Evolutionary conservation across 148 eudicot species (phyloP), one percentile per base, ranked within the genome.

Genomic region (Beta vulgaris): DNA sequence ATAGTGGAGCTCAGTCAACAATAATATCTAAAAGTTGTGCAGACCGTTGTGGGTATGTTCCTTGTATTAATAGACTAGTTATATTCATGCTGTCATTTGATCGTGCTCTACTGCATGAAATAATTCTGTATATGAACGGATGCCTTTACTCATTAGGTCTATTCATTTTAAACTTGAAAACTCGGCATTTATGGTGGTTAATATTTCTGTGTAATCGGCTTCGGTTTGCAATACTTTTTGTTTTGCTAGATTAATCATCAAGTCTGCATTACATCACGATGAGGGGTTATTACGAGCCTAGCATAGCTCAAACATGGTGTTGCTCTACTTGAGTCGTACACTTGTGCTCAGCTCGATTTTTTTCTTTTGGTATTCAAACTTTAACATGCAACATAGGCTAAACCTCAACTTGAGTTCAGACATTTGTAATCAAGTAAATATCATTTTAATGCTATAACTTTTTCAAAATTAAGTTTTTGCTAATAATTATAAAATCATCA

Each of bases 1-100:
- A 92, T 77, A 95, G 98, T 85, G 98, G 97, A 78, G 98, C 98
- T 57, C 98, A 95, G 85, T 90, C 98, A 55, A 95, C 98, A 73
- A 92, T 95, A 49, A 95, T 95, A 81, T 95, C 98, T 77, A 92
- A 95, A 89, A 89, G 82, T 79, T 95, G 97, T 71, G 98, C 97
- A 2, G 98, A 95, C 73, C 97, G 97, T 71, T 92, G 93, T 83
- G 98, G 98, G 97, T 94, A 83, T 78, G 96, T 78, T 71, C 42
- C 63, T n/a, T 46, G 0, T 69, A 21, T 53, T 32, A 32, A 32
- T 39, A 8, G n/a, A 23, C 23, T 23, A 49, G 21, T 78, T 49
- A 39, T 68, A 25, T 51, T 49, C 26, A 59, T 67, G 46, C 62
- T 53, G 10, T 31, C 5, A 40, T 34, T 42, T 11, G 44, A 12